Evolutionary conservation across 768 basidiomycete genomes (phyloP).

Genomic region (Suillus discolor): DNA sequence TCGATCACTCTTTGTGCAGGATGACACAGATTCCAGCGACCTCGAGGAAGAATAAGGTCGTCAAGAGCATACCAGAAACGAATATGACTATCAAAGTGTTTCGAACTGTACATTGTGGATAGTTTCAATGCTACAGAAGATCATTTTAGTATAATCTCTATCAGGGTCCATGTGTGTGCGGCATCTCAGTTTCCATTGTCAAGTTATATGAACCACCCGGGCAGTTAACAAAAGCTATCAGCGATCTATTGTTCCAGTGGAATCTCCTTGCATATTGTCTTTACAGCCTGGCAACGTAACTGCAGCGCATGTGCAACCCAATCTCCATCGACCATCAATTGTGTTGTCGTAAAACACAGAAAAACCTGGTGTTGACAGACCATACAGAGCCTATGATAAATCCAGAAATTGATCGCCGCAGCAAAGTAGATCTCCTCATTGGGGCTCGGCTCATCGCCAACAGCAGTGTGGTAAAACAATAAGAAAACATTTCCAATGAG

Average conservation of each 20-base stretch:
- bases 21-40: background rate
- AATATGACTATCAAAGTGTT: background rate
- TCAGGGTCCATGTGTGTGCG: background rate
- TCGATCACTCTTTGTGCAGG: background rate
- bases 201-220: background rate
- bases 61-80: background rate
- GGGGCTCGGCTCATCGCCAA: constrained; percentile 19
- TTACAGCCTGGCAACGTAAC: constrained; percentile 18
- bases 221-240: background rate
- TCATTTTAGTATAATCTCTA: background rate
- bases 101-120: background rate
- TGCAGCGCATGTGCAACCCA: background rate
- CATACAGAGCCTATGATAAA: constrained; percentile 40
- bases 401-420: constrained; percentile 35
- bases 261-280: constrained; percentile 19
- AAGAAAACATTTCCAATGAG: constrained; percentile 27
- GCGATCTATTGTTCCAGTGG: constrained; percentile 26
- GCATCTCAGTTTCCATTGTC: background rate
- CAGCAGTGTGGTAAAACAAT: constrained; percentile 36
- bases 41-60: background rate
- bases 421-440: constrained; percentile 36
- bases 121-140: background rate
- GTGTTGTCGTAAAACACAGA: constrained; percentile 16
- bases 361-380: constrained; percentile 26
- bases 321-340: constrained; percentile 6